Evolutionary conservation across 140 eudicot genomes (phyloP).

Genomic region (Ambrosia hybrid): DNA sequence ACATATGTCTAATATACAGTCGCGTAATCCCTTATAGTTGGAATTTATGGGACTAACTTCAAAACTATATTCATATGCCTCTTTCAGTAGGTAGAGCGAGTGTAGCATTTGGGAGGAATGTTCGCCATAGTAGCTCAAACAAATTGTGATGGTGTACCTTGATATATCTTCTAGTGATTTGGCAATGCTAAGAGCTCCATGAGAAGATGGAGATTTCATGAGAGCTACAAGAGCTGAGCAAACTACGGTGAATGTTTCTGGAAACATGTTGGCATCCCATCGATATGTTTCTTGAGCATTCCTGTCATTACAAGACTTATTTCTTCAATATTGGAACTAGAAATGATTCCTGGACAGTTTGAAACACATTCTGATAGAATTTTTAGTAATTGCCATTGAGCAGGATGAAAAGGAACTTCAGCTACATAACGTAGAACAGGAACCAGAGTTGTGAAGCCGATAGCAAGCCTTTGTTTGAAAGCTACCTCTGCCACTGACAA

Average conservation of each 20-base stretch:
- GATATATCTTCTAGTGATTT: slow-evolving; percentile 58
- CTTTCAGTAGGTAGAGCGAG: slow-evolving; percentile 74
- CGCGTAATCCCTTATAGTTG: slow-evolving; percentile 36
- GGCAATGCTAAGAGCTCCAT: slow-evolving; percentile 42
- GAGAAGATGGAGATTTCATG: slow-evolving; percentile 74
- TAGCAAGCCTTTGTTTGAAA: slow-evolving; percentile 80
- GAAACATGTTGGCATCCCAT: slow-evolving; percentile 80
- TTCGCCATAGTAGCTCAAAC: slow-evolving; percentile 44
- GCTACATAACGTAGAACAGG: slow-evolving; percentile 71
- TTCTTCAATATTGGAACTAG: slow-evolving; percentile 62
- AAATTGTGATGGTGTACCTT: slow-evolving; percentile 46
- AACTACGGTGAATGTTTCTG: slow-evolving; percentile 67
- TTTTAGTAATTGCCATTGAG: slow-evolving; percentile 62
- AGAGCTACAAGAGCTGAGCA: slow-evolving; percentile 76
- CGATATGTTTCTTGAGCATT: slow-evolving; percentile 64
- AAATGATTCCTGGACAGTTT: slow-evolving; percentile 81
- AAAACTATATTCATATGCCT: slow-evolving; percentile 62
- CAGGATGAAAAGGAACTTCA: slow-evolving; percentile 88
- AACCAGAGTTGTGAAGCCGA: slow-evolving; percentile 78
- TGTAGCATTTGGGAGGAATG: slow-evolving; percentile 55
- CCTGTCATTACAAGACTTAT: slow-evolving; percentile 48
- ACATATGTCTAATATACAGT: slow-evolving; percentile 60
- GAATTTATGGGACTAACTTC: slow-evolving; percentile 34
- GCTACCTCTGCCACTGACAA: slow-evolving; percentile 69
- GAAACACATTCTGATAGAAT: slow-evolving; percentile 62